Percentiles rank a stretch among this genome's conserved stretches.
phyloP scores from a whole-genome alignment of 208 protist genomes.

The Trypanosomatidae sp. region DNA sequence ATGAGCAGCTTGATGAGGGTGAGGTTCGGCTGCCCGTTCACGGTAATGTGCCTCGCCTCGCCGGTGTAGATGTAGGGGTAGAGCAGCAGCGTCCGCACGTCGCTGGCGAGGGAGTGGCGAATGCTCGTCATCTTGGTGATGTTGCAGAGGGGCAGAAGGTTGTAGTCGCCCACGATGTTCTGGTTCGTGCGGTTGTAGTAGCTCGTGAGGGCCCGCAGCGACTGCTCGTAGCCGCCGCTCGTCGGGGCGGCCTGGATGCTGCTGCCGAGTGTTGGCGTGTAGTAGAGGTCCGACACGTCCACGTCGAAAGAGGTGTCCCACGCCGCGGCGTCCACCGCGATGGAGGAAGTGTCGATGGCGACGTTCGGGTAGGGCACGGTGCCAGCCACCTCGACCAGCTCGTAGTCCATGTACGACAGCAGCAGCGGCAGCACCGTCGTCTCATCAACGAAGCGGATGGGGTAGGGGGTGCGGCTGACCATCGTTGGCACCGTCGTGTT shows the following conservation, averaged over 20 bases:
- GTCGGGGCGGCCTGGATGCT: constrained; percentile 16
- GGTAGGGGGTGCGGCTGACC: constrained; percentile 44
- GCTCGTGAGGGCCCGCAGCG: constrained; percentile 19
- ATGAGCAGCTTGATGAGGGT: constrained; percentile 71
- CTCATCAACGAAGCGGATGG: constrained; percentile 41
- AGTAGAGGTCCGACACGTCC: constrained; percentile 21
- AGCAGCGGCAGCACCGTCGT: constrained; percentile 21
- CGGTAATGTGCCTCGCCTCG: constrained; percentile 11
- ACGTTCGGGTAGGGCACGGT: constrained; percentile 30
- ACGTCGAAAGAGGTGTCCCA: constrained; percentile 48
- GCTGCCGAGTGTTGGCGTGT: background rate
- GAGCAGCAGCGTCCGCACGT: constrained; percentile 28
- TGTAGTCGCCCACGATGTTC: constrained; percentile 46
- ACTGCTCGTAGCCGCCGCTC: constrained; percentile 17
- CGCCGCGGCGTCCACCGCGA: constrained; percentile 23
- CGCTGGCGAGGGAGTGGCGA: constrained; percentile 23
- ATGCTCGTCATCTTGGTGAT: constrained; percentile 33
- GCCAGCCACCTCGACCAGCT: constrained; percentile 12
- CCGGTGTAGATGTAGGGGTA: constrained; percentile 67
- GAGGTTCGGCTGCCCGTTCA: constrained; percentile 39
- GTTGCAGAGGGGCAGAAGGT: constrained; percentile 60
- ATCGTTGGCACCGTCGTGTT: constrained; percentile 25
- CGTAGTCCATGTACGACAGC: constrained; percentile 33
- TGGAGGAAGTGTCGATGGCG: constrained; percentile 10
- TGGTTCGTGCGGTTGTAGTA: constrained; percentile 72